Evolutionary conservation across 1,284 basidiomycete species (phyloP).

Genomic region (Sanghuangporus weigelae): DNA sequence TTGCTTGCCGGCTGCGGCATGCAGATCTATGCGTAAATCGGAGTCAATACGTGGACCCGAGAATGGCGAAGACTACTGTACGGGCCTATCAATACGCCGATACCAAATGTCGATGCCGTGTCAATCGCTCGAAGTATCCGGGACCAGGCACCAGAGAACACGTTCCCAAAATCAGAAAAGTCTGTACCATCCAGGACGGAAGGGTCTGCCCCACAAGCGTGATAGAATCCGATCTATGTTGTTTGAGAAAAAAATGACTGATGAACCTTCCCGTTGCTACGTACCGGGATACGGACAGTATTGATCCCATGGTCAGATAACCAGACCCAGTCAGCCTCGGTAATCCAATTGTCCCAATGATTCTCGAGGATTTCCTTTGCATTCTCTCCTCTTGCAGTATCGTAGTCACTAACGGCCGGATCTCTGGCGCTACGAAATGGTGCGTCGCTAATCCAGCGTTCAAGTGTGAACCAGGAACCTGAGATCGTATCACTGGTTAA

Average conservation of each 20-base stretch:
- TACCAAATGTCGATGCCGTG: constrained; percentile 52
- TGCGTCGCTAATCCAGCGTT: constrained; percentile 62
- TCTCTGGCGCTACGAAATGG: constrained; percentile 50
- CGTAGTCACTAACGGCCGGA: constrained; percentile 69
- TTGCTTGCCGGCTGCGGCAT: constrained; percentile 75
- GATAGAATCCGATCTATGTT: constrained; percentile 75
- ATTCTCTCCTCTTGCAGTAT: constrained; percentile 60
- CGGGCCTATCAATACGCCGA: constrained; percentile 78
- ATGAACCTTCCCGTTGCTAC: constrained; percentile 25
- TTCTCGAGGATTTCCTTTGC: constrained; percentile 62
- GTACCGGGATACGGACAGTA: constrained; percentile 77
- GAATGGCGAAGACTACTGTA: neutral
- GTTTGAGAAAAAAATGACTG: neutral
- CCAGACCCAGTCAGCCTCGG: constrained; percentile 68
- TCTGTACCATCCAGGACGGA: constrained; percentile 69
- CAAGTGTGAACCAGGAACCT: constrained; percentile 78
- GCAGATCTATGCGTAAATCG: constrained; percentile 44
- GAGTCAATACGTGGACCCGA: neutral
- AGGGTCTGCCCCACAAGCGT: constrained; percentile 57
- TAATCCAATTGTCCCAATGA: constrained; percentile 83
- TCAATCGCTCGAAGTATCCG: constrained; percentile 66
- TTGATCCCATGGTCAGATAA: constrained; percentile 74
- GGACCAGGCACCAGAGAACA: constrained; percentile 72
- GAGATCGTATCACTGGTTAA: neutral
- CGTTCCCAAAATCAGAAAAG: constrained; percentile 51